Conservation (phyloP, 164 flowering plant species). For the Tetrastigma voinierianum region DNA sequence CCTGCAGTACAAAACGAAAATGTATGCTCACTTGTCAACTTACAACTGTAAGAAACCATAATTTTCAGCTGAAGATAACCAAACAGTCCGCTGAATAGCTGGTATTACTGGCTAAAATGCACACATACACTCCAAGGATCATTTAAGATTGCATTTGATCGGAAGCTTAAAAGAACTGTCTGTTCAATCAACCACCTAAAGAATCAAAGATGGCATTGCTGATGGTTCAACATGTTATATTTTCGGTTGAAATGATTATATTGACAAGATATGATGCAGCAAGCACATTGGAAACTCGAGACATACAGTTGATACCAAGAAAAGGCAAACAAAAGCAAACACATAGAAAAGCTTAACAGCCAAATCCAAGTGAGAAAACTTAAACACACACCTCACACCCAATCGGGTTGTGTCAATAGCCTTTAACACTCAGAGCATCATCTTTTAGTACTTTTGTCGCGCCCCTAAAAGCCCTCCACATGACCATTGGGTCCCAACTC, state of each 20-base stretch:
- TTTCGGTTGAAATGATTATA: not conserved
- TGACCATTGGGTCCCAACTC: slow-evolving; percentile 94
- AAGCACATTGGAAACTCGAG: not conserved
- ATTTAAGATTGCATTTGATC: not conserved
- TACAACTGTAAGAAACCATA: too few relatives aligned
- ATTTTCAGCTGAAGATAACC: not conserved
- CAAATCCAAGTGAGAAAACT: not conserved
- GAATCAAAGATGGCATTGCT: not conserved
- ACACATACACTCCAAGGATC: not conserved
- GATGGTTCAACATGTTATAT: not conserved
- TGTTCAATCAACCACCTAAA: not conserved
- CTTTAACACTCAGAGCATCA: slow-evolving; percentile 45
- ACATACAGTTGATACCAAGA: not conserved
- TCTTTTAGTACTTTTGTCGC: slow-evolving; percentile 37
- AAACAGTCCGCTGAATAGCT: not conserved
- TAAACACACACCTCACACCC: slow-evolving; percentile 72
- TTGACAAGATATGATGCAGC: not conserved
- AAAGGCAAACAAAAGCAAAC: not conserved
- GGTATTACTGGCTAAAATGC: not conserved
- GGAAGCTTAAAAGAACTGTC: not conserved
- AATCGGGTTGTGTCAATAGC: slow-evolving; percentile 85
- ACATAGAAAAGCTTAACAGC: not conserved
- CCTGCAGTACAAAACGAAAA: slow-evolving; percentile 35
- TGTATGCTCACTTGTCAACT: not conserved
- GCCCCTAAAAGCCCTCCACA: slow-evolving; percentile 70